phyloP scores from a whole-genome alignment of 805 yeast genomes.

The Jamesozyma lodderae region DNA sequence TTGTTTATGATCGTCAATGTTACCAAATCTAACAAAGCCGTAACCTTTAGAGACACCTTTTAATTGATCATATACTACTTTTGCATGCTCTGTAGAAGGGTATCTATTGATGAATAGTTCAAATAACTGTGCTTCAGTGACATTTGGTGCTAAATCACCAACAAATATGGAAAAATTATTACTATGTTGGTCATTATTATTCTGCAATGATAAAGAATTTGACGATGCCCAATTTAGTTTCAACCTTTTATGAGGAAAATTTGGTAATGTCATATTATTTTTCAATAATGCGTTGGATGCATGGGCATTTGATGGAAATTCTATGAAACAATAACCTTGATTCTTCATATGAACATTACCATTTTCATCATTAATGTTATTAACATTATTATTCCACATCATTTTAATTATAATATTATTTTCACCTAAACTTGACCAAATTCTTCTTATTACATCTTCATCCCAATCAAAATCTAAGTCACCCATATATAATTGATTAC shows the following conservation, averaged over 20 bases:
- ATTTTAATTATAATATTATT: slow-evolving; percentile 50
- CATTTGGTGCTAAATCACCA: slow-evolving; percentile 72
- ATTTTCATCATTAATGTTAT: no score
- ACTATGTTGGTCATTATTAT: slow-evolving; percentile 7
- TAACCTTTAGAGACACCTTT: slow-evolving; percentile 73
- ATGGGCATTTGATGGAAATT: slow-evolving; percentile 50
- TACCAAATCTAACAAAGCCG: slow-evolving; percentile 76
- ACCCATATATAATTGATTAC: slow-evolving; percentile 69
- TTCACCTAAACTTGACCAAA: slow-evolving; percentile 70
- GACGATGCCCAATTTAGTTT: slow-evolving; percentile 76
- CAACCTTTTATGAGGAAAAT: slow-evolving; percentile 42
- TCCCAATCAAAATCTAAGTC: slow-evolving; percentile 82
- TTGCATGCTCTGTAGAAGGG: slow-evolving; percentile 67
- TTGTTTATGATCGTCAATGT: slow-evolving; percentile 56
- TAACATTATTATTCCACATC: slow-evolving; percentile 50
- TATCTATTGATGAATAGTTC: slow-evolving; percentile 60
- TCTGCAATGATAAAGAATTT: no score
- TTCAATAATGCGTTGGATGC: slow-evolving; percentile 58
- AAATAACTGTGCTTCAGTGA: slow-evolving; percentile 55
- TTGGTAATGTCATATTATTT: slow-evolving; percentile 65
- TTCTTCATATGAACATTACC: slow-evolving; percentile 25
- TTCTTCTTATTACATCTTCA: slow-evolving; percentile 51
- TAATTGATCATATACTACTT: slow-evolving; percentile 64
- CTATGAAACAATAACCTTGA: slow-evolving; percentile 77
- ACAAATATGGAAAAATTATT: slow-evolving; percentile 67